Base-by-base conservation (phyloP, 306 rosid genomes). In the Abrus pulchellus region DNA sequence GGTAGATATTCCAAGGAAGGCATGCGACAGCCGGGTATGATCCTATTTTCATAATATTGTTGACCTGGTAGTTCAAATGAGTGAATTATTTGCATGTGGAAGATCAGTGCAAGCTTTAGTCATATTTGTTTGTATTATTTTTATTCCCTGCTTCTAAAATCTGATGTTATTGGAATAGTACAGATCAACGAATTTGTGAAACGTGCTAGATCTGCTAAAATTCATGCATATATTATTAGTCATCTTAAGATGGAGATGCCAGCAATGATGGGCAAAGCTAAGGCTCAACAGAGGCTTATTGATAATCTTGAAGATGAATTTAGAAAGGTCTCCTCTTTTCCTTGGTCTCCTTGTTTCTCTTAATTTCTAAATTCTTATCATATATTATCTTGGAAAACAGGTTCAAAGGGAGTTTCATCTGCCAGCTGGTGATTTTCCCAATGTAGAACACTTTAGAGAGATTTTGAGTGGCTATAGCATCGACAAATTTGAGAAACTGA, bases 141-240 rank as follows among this genome's bases (percentile, higher is more conserved):
- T 63, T 33, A 32, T 41, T 63, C 76, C 38, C 14, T 13, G 72
- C n/a, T 28, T 48, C 56, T 72, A 55, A 69, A 30, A 40, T 55
- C 36, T 50, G 64, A 57, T 52, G 40, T 20, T 27, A 6, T 73
- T 81, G 62, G 2, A 81, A 70, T 80, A 38, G 4, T 54, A 34
- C 91, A 96, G 99, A 96, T 96, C 83, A 93, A 96, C 77, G 99
- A 96, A 83, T 96, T 90, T 80, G 99, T 96, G 12, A 96, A 96
- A 80, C 98, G 98, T 63, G 98, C 99, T 5, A 87, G 99, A 89
- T 94, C 98, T 55, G 98, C 94, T 34, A 96, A 93, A 87, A 96
- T 96, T 29, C 99, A 96, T 72, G 97, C 99, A 13, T 81, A 92
- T 82, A 92, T 96, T 13, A 87, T 96, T 64, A 89, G 97, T 59